Conservation (phyloP, 768 basidiomycete species). For the Suillus subaureus region DNA sequence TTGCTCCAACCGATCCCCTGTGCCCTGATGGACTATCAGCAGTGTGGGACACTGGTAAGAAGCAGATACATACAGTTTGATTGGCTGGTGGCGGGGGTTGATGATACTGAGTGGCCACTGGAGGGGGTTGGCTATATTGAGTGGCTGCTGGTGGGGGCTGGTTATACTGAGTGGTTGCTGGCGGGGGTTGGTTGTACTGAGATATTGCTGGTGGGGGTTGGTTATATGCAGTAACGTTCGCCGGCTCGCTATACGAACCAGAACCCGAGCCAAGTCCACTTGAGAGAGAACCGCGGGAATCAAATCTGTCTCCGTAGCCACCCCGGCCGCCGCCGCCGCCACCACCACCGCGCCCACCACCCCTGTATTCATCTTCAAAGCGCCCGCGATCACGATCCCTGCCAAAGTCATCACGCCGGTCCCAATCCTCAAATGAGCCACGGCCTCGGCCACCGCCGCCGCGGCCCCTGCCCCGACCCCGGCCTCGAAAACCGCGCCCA, state of each 20-base stretch:
- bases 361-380: slow-evolving; percentile 39
- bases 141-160: slow-evolving; percentile 24
- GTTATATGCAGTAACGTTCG: slow-evolving; percentile 25
- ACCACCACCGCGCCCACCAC: slow-evolving; percentile 27
- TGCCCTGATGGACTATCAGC: slow-evolving; percentile 36
- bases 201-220: slow-evolving; percentile 23
- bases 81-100: slow-evolving; percentile 26
- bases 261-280: slow-evolving; percentile 16
- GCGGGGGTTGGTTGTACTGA: slow-evolving; percentile 13
- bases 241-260: slow-evolving; percentile 27
- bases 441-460: slow-evolving; percentile 42
- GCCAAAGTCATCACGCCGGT: slow-evolving; percentile 44
- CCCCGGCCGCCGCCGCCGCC: slow-evolving; percentile 34
- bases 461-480: slow-evolving; percentile 44
- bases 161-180: slow-evolving; percentile 25
- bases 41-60: neutral
- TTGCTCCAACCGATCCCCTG: slow-evolving; percentile 85
- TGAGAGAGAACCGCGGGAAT: slow-evolving; percentile 40
- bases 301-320: slow-evolving; percentile 47
- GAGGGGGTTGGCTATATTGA: slow-evolving; percentile 30
- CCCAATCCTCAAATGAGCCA: slow-evolving; percentile 38
- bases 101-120: slow-evolving; percentile 19
- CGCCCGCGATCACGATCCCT: slow-evolving; percentile 38
- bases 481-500: slow-evolving; percentile 41
- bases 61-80: slow-evolving; percentile 33